These are phyloP conservation scores for Neofusicoccum umdonicola DNA, from an alignment of 2,329 filamentous ascomycete species.

Conservation along the genomic window DNA sequence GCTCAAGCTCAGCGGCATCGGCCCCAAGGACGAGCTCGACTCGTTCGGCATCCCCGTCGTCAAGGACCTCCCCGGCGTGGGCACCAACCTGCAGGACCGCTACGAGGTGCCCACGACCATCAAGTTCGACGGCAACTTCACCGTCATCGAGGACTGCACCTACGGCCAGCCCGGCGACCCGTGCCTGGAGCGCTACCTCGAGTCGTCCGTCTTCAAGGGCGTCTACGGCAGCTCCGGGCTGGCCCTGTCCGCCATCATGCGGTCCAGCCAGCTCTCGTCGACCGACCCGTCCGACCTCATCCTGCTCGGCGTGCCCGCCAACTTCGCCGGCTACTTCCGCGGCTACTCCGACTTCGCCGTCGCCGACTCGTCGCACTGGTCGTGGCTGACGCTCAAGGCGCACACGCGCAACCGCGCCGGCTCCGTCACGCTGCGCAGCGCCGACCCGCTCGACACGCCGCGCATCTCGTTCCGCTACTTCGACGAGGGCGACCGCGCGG, in stretches of 20 bases:
- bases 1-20: conserved; percentile 64
- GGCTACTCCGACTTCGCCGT: conserved; percentile 50
- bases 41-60: conserved; percentile 54
- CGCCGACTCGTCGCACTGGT: conserved; percentile 41
- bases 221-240: conserved; percentile 39
- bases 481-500: conserved; percentile 37
- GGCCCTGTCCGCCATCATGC: conserved; percentile 21
- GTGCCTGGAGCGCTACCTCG: conserved; percentile 44
- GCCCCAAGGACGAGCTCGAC: conserved; percentile 53
- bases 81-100: conserved; percentile 63
- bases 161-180: conserved; percentile 33
- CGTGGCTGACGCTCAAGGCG: conserved; percentile 57
- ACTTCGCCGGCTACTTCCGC: conserved; percentile 58
- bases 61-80: conserved; percentile 61
- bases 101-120: conserved; percentile 51
- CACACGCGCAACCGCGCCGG: conserved; percentile 63
- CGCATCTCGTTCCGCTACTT: conserved; percentile 50
- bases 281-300: conserved; percentile 53
- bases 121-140: conserved; percentile 38
- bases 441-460: conserved; percentile 63
- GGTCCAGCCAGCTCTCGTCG: conserved; percentile 46
- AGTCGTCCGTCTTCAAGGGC: conserved; percentile 23
- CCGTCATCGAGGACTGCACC: conserved; percentile 20
- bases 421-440: conserved; percentile 58
- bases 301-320: conserved; percentile 54